These are phyloP conservation scores for Piloderma croceum DNA, from an alignment of 768 basidiomycete species.

Conservation along the genomic window DNA sequence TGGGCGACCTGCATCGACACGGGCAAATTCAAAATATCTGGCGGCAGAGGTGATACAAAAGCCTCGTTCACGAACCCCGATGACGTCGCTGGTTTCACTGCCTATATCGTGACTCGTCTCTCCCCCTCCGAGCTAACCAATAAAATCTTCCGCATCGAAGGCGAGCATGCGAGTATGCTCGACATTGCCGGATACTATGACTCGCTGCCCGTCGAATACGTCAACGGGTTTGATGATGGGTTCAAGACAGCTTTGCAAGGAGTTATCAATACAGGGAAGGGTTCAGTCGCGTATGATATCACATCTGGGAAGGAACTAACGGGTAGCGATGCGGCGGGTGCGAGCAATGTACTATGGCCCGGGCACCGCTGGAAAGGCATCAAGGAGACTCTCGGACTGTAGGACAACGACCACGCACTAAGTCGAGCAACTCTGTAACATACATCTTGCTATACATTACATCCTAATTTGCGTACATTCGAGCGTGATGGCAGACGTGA, in stretches of 20 bases:
- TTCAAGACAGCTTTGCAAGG: constrained; percentile 1
- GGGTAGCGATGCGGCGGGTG: constrained; percentile 13
- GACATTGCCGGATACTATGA: constrained; percentile 20
- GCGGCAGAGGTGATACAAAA: constrained; percentile 25
- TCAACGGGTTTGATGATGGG: constrained; percentile 1
- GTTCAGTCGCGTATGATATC: constrained; percentile 15
- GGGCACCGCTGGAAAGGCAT: constrained; percentile 18
- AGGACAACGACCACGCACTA: no score
- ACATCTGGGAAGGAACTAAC: constrained; percentile 3
- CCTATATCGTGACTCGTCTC: constrained; percentile 27
- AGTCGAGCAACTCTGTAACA: no score
- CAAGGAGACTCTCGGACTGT: constrained; percentile 2
- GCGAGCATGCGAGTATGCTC: constrained; percentile 24
- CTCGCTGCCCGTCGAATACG: constrained; percentile 12
- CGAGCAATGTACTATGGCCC: constrained; percentile 16
- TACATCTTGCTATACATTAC: no score
- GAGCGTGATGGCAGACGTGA: no score
- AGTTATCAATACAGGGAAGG: constrained; percentile 8
- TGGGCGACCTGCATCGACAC: constrained; percentile 22
- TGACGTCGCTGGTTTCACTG: constrained; percentile 33
- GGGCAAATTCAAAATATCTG: constrained; percentile 26
- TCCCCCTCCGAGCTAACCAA: constrained; percentile 22
- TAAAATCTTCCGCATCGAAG: constrained; percentile 30
- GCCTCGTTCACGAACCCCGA: constrained; percentile 28
- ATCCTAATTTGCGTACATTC: no score